phyloP scores from a whole-genome alignment of 2,329 filamentous ascomycete species.

The Fusarium sp. region DNA sequence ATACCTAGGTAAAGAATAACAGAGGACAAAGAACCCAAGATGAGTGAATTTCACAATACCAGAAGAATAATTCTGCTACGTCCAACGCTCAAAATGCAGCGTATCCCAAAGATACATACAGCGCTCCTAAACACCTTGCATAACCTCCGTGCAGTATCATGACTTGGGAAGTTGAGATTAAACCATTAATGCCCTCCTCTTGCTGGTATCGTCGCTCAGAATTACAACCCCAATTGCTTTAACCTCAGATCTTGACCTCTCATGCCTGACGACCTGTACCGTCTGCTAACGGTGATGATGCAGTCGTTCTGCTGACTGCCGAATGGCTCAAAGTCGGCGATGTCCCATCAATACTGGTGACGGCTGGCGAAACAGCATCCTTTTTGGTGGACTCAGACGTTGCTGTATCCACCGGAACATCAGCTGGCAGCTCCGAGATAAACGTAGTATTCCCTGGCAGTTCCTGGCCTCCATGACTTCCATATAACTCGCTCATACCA shows the following conservation, averaged over 20 bases:
- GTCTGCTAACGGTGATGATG: not conserved
- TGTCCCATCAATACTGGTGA: not conserved
- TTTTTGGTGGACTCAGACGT: not conserved
- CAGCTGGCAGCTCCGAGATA: slow-evolving; percentile 25
- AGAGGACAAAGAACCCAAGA: not conserved
- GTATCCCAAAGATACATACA: not conserved
- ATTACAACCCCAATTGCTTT: not conserved
- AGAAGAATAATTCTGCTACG: no score
- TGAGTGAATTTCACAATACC: no score
- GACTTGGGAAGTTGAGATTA: not conserved
- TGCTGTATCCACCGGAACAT: slow-evolving; percentile 2
- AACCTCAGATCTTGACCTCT: not conserved
- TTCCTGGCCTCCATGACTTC: slow-evolving; percentile 20
- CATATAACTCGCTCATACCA: slow-evolving; percentile 21
- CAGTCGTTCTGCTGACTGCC: not conserved
- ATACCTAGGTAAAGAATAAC: not conserved
- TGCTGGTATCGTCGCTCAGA: slow-evolving; percentile 13
- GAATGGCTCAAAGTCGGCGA: slow-evolving; percentile 7
- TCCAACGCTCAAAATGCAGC: not conserved
- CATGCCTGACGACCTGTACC: not conserved
- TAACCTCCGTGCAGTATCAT: not conserved
- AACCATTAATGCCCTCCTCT: not conserved
- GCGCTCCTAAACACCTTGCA: not conserved
- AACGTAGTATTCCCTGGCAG: slow-evolving; percentile 1
- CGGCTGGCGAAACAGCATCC: not conserved